Conservation (phyloP, 257 asterid species). For the Petunia axillaris region DNA sequence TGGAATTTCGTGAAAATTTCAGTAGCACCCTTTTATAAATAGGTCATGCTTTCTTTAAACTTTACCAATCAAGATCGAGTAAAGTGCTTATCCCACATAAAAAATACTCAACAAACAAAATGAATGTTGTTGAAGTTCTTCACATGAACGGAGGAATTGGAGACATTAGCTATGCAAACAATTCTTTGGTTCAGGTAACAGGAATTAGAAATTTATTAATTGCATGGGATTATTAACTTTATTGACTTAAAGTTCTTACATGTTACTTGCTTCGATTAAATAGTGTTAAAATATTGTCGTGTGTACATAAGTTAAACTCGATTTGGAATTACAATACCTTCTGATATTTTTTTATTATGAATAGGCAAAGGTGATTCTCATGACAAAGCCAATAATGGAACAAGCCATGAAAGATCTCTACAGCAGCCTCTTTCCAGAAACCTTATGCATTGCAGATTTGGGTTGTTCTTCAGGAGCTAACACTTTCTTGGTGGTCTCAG, state of each 20-base stretch:
- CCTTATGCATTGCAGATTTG: slow-evolving; percentile 55
- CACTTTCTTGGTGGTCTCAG: slow-evolving; percentile 40
- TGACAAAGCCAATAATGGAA: slow-evolving; percentile 36
- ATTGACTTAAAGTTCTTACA: too few relatives aligned
- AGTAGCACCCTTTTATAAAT: background rate
- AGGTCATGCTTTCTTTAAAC: background rate
- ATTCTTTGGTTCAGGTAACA: slow-evolving; percentile 59
- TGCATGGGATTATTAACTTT: background rate
- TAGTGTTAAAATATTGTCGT: too few relatives aligned
- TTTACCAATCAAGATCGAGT: background rate
- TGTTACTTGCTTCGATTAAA: too few relatives aligned
- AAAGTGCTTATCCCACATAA: background rate
- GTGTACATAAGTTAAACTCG: too few relatives aligned
- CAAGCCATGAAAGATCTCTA: slow-evolving; percentile 34
- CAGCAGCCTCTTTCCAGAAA: slow-evolving; percentile 29
- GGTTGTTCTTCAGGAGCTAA: slow-evolving; percentile 78
- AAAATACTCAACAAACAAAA: background rate
- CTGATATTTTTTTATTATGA: background rate
- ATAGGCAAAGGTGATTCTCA: slow-evolving; percentile 34
- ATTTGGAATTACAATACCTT: too few relatives aligned
- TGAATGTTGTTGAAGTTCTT: slow-evolving; percentile 54
- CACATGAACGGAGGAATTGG: slow-evolving; percentile 68
- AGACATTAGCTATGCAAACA: slow-evolving; percentile 57
- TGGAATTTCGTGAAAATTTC: background rate
- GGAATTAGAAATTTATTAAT: background rate